Evolutionary conservation across 2,329 filamentous ascomycete genomes (phyloP), one percentile per base, ranked within the genome.

Genomic region (Fusarium fracticaudum): DNA sequence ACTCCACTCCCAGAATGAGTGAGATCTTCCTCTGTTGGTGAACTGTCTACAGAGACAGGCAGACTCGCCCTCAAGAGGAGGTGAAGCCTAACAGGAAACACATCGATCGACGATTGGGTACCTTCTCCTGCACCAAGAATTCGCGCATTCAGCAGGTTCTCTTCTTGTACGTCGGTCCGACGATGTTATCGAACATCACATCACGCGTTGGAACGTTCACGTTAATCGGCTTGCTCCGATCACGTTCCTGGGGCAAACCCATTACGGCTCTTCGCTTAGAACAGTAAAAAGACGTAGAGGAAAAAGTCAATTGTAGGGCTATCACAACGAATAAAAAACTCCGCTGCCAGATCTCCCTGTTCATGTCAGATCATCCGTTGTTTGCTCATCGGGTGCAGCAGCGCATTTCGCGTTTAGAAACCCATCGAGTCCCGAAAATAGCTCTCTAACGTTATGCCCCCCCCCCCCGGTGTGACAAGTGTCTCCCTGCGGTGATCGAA

Each of bases 141-240:
- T 44, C 33, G n/a, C 63, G 40, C 40, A 45, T 17, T 29, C 15
- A 31, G 60, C 24, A 41, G 31, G 69, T 69, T 69, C 47, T 54
- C 54, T 37, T 20, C 20, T 40, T 14, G 41, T 65, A 45, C 45
- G 54, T 65, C 70, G 64, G 69, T 51, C 64, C 64, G 64, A 69
- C 64, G 41, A 26, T 40, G 68, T 71, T 71, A 71, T 71, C 33
- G 41, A 67, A 55, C 29, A 43, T 31, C 41, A 55, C 29, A 43
- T 31, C 41, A 24, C 37, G 38, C n/a, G 20, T 53, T 33, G 18
- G n/a, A 33, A 37, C 6, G 17, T 44, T 65, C 18, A 62, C n/a
- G 44, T 59, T 35, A 37, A 33, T 66, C 71, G 71, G 71, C 54
- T 24, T 58, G 29, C 59, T 47, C 71, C 71, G 67, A 60, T 51